Conservation (phyloP, 306 rosid species). For the Oxytropis ochrocephala region DNA sequence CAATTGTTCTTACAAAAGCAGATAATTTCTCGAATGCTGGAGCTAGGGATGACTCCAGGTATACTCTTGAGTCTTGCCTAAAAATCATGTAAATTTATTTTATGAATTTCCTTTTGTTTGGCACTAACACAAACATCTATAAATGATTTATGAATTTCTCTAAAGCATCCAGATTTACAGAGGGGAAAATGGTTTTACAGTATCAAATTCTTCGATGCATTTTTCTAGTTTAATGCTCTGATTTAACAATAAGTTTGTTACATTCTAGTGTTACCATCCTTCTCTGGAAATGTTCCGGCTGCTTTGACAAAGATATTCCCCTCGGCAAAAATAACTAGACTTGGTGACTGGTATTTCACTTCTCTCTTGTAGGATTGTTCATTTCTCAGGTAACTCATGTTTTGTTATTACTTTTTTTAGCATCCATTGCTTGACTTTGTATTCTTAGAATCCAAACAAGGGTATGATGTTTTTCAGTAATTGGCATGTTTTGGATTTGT, state of each 20-base stretch:
- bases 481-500: constrained; percentile 7
- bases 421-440: neutral
- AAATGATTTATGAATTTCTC: neutral
- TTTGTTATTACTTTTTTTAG: neutral
- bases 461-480: neutral
- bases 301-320: constrained; percentile 64
- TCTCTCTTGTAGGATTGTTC: constrained; percentile 7
- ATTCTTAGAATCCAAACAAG: neutral
- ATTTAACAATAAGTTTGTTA: constrained; percentile 16
- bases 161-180: neutral
- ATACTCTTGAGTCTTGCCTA: neutral
- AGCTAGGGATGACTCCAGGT: constrained; percentile 99
- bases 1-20: constrained; percentile 75
- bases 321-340: constrained; percentile 83
- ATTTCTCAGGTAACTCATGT: constrained; percentile 1
- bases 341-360: constrained; percentile 72
- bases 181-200: constrained; percentile 1
- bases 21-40: constrained; percentile 73
- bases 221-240: constrained; percentile 5
- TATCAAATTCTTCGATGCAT: neutral
- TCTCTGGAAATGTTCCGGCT: constrained; percentile 93
- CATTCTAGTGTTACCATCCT: constrained; percentile 78
- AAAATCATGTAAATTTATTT: neutral
- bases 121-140: neutral
- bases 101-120: neutral